Conservation (phyloP, 148 eudicot species). For the Fagopyrum esculentum region DNA sequence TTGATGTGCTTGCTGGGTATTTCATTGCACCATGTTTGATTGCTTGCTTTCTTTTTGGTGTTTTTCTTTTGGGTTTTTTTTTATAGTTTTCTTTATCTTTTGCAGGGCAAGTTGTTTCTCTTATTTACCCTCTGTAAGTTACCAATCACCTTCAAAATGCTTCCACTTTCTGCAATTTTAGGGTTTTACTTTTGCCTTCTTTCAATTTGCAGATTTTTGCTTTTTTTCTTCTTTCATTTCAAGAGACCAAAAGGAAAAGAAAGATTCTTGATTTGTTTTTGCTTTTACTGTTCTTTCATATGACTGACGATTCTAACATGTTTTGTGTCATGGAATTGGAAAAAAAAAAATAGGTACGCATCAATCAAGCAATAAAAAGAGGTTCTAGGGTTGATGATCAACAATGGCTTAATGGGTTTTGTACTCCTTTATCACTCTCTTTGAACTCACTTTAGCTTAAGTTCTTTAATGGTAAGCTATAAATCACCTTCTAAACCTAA, state of each 20-base stretch:
- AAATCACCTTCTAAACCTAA: neutral
- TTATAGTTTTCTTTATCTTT: neutral
- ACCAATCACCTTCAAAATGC: neutral
- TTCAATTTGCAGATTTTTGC: neutral
- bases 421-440: conserved; percentile 1
- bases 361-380: neutral
- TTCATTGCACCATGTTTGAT: neutral
- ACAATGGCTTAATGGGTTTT: neutral
- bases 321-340: too few species aligned
- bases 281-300: neutral
- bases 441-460: neutral
- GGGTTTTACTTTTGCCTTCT: neutral
- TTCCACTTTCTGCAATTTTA: neutral
- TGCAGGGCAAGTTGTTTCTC: neutral
- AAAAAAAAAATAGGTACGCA: neutral
- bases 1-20: neutral
- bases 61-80: neutral
- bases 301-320: neutral
- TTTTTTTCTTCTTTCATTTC: too few species aligned
- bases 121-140: conserved; percentile 8
- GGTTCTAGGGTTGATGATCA: neutral
- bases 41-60: neutral
- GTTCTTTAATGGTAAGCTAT: neutral
- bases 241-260: neutral
- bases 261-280: neutral